phyloP scores from a whole-genome alignment of 2,329 filamentous ascomycete species.

The Trichophyton simii region DNA sequence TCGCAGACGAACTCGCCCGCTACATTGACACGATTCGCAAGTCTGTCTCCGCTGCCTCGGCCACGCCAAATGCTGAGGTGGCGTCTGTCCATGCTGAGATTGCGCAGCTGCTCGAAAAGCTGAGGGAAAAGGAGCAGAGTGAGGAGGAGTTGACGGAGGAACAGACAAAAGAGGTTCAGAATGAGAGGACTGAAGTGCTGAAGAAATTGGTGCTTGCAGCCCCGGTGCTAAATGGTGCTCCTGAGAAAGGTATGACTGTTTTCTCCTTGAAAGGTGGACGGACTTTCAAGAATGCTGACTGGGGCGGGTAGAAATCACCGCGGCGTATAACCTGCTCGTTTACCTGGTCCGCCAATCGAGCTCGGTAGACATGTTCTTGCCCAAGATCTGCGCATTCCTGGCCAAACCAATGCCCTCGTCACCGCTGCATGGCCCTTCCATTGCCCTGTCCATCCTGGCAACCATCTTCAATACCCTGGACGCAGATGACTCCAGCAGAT shows the following conservation, averaged over 20 bases:
- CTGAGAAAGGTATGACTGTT: conserved; percentile 60
- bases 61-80: conserved; percentile 29
- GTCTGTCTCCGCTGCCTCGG: conserved; percentile 19
- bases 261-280: not conserved
- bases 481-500: conserved; percentile 64
- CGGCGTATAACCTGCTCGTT: conserved; percentile 92
- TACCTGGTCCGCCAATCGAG: conserved; percentile 81
- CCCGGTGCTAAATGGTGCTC: conserved; percentile 62
- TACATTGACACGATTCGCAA: conserved; percentile 79
- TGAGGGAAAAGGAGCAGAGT: conserved; percentile 42
- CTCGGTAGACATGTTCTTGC: conserved; percentile 74
- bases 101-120: conserved; percentile 51
- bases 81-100: conserved; percentile 48
- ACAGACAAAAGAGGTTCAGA: conserved; percentile 20
- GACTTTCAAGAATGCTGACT: not conserved
- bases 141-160: conserved; percentile 39
- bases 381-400: conserved; percentile 79
- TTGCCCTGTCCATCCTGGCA: conserved; percentile 81
- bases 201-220: conserved; percentile 80
- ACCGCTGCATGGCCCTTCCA: conserved; percentile 67
- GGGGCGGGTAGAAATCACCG: conserved; percentile 59
- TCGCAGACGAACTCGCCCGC: conserved; percentile 85
- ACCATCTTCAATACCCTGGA: conserved; percentile 93
- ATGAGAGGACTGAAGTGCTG: conserved; percentile 69
- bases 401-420: conserved; percentile 75